Conservation (phyloP, 768 basidiomycete species). For the Termitomyces sp. region DNA sequence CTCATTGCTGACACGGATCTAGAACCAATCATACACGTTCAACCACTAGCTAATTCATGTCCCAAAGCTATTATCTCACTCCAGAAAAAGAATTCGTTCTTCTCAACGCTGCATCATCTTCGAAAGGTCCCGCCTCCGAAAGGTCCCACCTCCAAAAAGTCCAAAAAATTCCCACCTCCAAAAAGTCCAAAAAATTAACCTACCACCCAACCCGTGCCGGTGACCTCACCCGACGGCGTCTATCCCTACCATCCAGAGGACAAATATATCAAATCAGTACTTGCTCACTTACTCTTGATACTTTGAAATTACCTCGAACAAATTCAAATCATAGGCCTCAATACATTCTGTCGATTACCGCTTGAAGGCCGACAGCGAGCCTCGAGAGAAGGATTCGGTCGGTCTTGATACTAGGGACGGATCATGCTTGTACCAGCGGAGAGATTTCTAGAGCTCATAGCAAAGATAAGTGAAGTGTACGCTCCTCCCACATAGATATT, state of each 20-base stretch:
- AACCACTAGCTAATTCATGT: constrained; percentile 68
- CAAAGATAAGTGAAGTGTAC: constrained; percentile 24
- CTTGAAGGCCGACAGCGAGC: constrained; percentile 42
- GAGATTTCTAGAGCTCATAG: constrained; percentile 35
- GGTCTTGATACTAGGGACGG: constrained; percentile 67
- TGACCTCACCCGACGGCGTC: constrained; percentile 39
- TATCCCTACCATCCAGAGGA: constrained; percentile 86
- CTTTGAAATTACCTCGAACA: not conserved
- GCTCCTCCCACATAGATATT: not conserved
- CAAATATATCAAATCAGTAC: constrained; percentile 59
- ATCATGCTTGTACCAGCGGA: constrained; percentile 54
- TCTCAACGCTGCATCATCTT: constrained; percentile 32
- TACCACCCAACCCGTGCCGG: constrained; percentile 14
- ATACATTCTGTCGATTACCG: constrained; percentile 31
- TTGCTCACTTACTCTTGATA: not conserved
- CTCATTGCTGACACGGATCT: not conserved
- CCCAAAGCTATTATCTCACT: constrained; percentile 72
- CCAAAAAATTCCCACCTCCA: constrained; percentile 24
- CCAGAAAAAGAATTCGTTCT: constrained; percentile 58
- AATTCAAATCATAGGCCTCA: not conserved
- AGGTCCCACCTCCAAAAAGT: constrained; percentile 31
- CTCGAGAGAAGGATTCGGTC: constrained; percentile 59
- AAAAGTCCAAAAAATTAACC: constrained; percentile 29
- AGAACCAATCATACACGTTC: constrained; percentile 64
- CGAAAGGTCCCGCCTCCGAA: constrained; percentile 1